A percentile compares a stretch with the other conserved stretches of the same genome.
These are phyloP conservation scores for Paecilomyces formosus DNA, from an alignment of 2,329 filamentous ascomycete genomes.

Conservation along the genomic window DNA sequence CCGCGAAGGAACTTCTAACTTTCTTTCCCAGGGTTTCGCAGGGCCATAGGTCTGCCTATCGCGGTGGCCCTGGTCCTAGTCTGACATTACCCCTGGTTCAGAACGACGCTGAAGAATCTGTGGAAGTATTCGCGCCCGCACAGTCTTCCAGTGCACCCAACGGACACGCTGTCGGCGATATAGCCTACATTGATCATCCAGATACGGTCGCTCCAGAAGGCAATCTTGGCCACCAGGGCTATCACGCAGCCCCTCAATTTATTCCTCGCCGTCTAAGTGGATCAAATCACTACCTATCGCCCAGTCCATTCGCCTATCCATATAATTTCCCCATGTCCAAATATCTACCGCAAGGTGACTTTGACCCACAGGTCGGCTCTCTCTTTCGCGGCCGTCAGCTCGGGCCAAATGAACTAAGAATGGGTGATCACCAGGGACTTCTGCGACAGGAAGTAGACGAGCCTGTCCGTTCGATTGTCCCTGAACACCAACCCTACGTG, in stretches of 20 bases:
- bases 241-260: background rate
- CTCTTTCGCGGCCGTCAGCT: background rate
- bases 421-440: constrained; percentile 5
- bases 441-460: constrained; percentile 3
- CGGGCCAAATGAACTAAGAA: constrained; percentile 5
- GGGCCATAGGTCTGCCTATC: background rate
- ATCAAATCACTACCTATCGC: background rate
- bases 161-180: background rate
- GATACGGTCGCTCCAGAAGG: background rate
- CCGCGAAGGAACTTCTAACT: constrained; percentile 63
- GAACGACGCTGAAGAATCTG: background rate
- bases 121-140: background rate
- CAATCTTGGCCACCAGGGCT: background rate
- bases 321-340: background rate
- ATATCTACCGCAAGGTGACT: background rate
- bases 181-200: background rate
- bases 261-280: background rate
- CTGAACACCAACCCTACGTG: background rate
- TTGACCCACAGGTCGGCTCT: background rate
- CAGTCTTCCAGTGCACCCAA: background rate
- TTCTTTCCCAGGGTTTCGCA: constrained; percentile 51
- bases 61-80: background rate
- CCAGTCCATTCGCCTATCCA: background rate
- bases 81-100: background rate
- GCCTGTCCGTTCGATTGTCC: background rate